Conservation (phyloP, 371 early-diverging fungal genomes). For the Mucor circinelloides region DNA sequence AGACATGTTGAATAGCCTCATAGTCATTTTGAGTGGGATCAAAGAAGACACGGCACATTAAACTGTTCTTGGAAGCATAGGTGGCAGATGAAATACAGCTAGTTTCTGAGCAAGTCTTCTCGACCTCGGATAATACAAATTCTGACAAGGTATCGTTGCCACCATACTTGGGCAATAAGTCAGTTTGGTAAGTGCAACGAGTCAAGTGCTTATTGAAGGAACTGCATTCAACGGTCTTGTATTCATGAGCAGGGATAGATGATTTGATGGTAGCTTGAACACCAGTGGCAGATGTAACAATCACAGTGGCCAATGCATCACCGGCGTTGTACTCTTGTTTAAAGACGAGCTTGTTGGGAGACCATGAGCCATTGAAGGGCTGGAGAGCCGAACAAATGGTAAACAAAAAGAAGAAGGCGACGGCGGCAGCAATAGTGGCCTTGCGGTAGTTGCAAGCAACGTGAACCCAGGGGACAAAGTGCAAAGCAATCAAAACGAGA, state of each 20-base stretch:
- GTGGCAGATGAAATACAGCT: constrained; percentile 22
- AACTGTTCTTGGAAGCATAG: constrained; percentile 38
- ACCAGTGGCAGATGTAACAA: constrained; percentile 27
- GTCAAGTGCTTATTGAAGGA: constrained; percentile 23
- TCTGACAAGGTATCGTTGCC: constrained; percentile 24
- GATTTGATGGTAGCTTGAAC: constrained; percentile 22
- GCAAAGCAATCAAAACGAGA: constrained; percentile 26
- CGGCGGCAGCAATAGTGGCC: constrained; percentile 2
- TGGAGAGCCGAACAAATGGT: constrained; percentile 34
- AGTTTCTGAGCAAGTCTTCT: constrained; percentile 19
- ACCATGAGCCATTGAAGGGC: constrained; percentile 40
- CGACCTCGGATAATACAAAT: constrained; percentile 13
- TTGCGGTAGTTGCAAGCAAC: constrained; percentile 29
- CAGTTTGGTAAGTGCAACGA: constrained; percentile 34
- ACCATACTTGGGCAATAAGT: constrained; percentile 34
- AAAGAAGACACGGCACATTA: constrained; percentile 37
- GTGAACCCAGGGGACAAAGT: constrained; percentile 44
- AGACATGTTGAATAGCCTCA: constrained; percentile 13
- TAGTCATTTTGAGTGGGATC: constrained; percentile 15
- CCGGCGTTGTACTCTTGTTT: constrained; percentile 39
- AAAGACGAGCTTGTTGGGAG: constrained; percentile 48
- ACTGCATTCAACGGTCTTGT: constrained; percentile 22
- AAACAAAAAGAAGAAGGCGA: constrained; percentile 30
- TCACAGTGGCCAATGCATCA: constrained; percentile 26
- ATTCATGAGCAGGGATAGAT: constrained; percentile 27